These are phyloP conservation scores for Cystobasidiaceae sp. DNA, from an alignment of 1,284 basidiomycete species.

Conservation along the genomic window DNA sequence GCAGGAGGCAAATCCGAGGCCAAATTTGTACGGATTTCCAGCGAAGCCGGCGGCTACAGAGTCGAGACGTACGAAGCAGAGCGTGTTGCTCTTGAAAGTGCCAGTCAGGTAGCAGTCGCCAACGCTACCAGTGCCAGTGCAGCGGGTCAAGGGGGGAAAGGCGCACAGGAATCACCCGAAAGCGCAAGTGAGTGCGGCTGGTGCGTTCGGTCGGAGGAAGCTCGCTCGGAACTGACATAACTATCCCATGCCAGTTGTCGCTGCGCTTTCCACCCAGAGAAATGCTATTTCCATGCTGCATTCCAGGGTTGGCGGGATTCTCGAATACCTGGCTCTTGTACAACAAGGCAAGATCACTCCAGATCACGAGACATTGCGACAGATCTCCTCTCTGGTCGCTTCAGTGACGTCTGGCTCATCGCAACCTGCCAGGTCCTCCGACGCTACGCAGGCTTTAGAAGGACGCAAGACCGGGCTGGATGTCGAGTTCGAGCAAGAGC, in stretches of 20 bases:
- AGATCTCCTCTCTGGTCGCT: conserved; percentile 76
- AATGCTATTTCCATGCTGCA: conserved; percentile 94
- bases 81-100: conserved; percentile 94
- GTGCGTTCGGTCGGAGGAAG: neutral
- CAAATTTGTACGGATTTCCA: conserved; percentile 21
- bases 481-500: conserved; percentile 59
- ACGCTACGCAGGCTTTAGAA: too few relatives aligned
- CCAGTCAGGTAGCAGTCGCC: conserved; percentile 47
- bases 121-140: neutral
- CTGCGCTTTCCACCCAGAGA: conserved; percentile 80
- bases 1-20: conserved; percentile 50
- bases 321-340: conserved; percentile 72
- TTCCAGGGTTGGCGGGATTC: conserved; percentile 75
- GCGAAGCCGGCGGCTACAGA: conserved; percentile 57
- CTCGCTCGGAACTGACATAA: too few relatives aligned
- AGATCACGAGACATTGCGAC: conserved; percentile 75
- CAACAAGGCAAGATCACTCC: conserved; percentile 60
- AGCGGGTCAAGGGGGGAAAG: neutral
- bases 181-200: conserved; percentile 2
- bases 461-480: neutral
- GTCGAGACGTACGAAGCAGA: conserved; percentile 99
- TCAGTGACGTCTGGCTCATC: conserved; percentile 74
- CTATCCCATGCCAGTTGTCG: conserved; percentile 60
- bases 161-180: conserved; percentile 2
- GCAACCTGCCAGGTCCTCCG: conserved; percentile 49